Percentiles rank a stretch among this genome's conserved stretches.
phyloP scores from a whole-genome alignment of 2,329 filamentous ascomycete genomes.

The Fusarium compactum region DNA sequence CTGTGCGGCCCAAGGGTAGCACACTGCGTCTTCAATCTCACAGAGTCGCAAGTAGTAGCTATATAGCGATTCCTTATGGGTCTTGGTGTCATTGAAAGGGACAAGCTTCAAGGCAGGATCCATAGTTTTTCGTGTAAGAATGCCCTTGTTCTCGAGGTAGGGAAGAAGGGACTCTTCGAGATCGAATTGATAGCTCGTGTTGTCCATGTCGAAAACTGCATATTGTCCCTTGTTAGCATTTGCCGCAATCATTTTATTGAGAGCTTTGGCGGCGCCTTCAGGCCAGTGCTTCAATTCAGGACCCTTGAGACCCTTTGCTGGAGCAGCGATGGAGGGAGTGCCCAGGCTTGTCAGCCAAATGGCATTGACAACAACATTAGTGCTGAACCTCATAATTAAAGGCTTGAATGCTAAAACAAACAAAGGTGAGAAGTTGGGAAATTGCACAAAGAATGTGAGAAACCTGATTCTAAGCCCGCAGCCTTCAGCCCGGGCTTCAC shows the following conservation, averaged over 20 bases:
- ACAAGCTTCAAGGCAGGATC: slow-evolving; percentile 57
- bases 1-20: slow-evolving; percentile 59
- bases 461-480: slow-evolving; percentile 4
- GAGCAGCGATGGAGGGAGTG: slow-evolving; percentile 22
- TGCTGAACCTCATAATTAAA: slow-evolving; percentile 32
- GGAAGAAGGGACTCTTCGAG: slow-evolving; percentile 59
- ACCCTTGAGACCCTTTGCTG: slow-evolving; percentile 31
- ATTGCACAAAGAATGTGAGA: not conserved
- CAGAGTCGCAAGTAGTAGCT: slow-evolving; percentile 60
- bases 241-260: slow-evolving; percentile 54
- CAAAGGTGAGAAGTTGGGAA: not conserved
- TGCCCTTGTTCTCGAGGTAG: slow-evolving; percentile 56
- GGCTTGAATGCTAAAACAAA: not conserved
- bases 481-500: not conserved
- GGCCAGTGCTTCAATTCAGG: slow-evolving; percentile 54
- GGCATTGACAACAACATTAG: slow-evolving; percentile 20
- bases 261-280: slow-evolving; percentile 49
- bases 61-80: slow-evolving; percentile 57
- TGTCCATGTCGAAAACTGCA: slow-evolving; percentile 61
- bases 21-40: slow-evolving; percentile 56
- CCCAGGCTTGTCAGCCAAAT: slow-evolving; percentile 32
- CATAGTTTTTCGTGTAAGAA: slow-evolving; percentile 56
- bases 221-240: slow-evolving; percentile 55
- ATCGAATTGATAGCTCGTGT: slow-evolving; percentile 58
- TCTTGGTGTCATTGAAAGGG: slow-evolving; percentile 56